Base-by-base conservation (phyloP, 495 filamentous ascomycete genomes). In the Glarea lozoyensis region DNA sequence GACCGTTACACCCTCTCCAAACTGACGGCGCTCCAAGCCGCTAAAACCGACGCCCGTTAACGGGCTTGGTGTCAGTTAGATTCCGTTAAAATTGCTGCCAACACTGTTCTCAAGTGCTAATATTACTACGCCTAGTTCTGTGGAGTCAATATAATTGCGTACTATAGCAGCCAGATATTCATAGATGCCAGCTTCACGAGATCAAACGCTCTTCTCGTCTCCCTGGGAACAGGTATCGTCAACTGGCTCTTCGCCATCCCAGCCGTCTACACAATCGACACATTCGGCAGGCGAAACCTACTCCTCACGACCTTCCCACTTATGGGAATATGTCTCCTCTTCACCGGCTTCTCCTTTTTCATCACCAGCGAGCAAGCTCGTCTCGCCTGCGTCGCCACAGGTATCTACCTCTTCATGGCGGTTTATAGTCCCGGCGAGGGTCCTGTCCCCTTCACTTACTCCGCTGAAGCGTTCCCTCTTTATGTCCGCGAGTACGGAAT, bases 241-340 rank as follows among this genome's bases (percentile, higher is more conserved):
- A 88, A 88, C 56, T 88, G 76, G 64, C 61, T 89, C 19, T 87
- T 88, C 45, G 81, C 83, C 3, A 68, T 88, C 10, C 85, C 84
- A 0, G 84, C 85, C 9, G 64, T 90, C 33, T 86, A 82, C 58
- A 87, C 82, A 3, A 90, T 90, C 45, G 84, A 90, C 55, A 86
- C 81, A 0, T 88, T 84, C 48, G 86, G 85, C n/a, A 78, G 85
- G 2, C 73, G 86, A 15, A 87, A 87, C 48, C 73, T 92, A 6
- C 68, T 90, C 4, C 70, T 90, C 11, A 69, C 70, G 1, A 90
- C 84, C 4, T 88, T 89, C 60, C 86, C 86, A 0, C 65, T 88
- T 4, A 86, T 92, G 81, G 55, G 73, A 0, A 45, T 86, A 4
- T 78, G 69, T 56, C 63, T 88, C 29, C 76, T 88, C 50, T 87